phyloP scores from a whole-genome alignment of 768 basidiomycete species.

The Trametes elegans region DNA sequence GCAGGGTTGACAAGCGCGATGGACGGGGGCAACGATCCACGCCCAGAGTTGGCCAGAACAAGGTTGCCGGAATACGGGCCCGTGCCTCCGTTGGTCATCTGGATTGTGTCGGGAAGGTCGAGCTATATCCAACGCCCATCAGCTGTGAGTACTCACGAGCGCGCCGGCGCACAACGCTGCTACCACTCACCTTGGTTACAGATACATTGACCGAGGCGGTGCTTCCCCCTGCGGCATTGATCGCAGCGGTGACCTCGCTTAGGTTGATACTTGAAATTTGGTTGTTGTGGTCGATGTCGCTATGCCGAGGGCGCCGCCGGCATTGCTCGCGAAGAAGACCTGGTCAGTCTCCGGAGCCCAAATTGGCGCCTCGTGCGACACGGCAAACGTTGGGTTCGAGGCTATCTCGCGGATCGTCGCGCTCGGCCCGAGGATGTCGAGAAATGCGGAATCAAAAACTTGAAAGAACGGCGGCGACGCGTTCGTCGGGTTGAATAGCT shows the following conservation, averaged over 20 bases:
- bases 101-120: constrained; percentile 52
- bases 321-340: constrained; percentile 71
- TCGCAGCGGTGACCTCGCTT: constrained; percentile 48
- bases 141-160: too few species aligned
- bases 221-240: constrained; percentile 31
- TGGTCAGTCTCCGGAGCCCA: constrained; percentile 67
- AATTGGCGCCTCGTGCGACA: constrained; percentile 79
- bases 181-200: constrained; percentile 36
- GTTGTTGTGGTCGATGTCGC: constrained; percentile 62
- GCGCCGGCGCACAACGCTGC: too few species aligned
- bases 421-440: constrained; percentile 52
- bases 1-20: constrained; percentile 63
- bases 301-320: constrained; percentile 64
- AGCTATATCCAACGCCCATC: too few species aligned
- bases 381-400: constrained; percentile 58
- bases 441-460: constrained; percentile 52
- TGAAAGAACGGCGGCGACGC: constrained; percentile 60
- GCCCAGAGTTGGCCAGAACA: constrained; percentile 63
- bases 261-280: constrained; percentile 61
- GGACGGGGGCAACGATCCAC: constrained; percentile 59
- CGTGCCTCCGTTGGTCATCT: constrained; percentile 72
- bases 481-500: constrained; percentile 61
- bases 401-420: constrained; percentile 62
- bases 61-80: constrained; percentile 59
- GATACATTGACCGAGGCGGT: constrained; percentile 46